phyloP scores from a whole-genome alignment of 2,329 filamentous ascomycete genomes.

The Fusarium sulawesiense region DNA sequence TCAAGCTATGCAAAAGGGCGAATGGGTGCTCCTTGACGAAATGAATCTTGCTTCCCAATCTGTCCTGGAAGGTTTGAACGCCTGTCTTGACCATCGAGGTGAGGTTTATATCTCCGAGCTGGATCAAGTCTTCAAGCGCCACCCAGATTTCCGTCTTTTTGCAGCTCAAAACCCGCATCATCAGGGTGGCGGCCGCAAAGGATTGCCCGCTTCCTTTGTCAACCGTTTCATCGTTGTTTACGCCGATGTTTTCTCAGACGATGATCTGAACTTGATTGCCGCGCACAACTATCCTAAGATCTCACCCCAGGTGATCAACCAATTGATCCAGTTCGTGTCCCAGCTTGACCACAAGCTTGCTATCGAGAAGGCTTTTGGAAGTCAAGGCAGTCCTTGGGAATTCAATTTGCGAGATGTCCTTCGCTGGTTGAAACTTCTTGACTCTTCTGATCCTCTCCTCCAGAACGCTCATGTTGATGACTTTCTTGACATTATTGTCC shows the following conservation, averaged over 20 bases:
- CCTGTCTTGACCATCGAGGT: constrained; percentile 94
- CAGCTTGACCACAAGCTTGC: constrained; percentile 79
- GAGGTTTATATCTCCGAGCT: constrained; percentile 96
- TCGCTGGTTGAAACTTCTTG: constrained; percentile 80
- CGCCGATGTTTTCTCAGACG: constrained; percentile 85
- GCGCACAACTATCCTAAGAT: constrained; percentile 78
- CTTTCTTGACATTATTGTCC: constrained; percentile 84
- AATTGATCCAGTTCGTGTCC: constrained; percentile 83
- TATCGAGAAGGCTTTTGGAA: constrained; percentile 67
- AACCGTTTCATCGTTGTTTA: constrained; percentile 99
- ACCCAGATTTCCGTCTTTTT: constrained; percentile 92
- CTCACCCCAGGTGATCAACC: constrained; percentile 67
- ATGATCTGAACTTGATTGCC: constrained; percentile 87
- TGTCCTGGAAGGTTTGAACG: constrained; percentile 94
- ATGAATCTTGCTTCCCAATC: constrained; percentile 99
- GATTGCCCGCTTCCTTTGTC: constrained; percentile 93
- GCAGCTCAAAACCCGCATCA: constrained; percentile 98
- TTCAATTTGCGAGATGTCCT: constrained; percentile 93
- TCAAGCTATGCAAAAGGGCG: constrained; percentile 94
- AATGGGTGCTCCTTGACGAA: constrained; percentile 97
- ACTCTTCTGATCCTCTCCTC: constrained; percentile 67
- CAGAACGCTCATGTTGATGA: constrained; percentile 71
- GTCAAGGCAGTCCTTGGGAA: constrained; percentile 86
- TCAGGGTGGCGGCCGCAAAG: constrained; percentile 95
- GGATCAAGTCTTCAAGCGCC: constrained; percentile 91